Evolutionary conservation across 2,329 filamentous ascomycete species (phyloP), one percentile per base, ranked within the genome.

Genomic region (Trichoderma koningii): DNA sequence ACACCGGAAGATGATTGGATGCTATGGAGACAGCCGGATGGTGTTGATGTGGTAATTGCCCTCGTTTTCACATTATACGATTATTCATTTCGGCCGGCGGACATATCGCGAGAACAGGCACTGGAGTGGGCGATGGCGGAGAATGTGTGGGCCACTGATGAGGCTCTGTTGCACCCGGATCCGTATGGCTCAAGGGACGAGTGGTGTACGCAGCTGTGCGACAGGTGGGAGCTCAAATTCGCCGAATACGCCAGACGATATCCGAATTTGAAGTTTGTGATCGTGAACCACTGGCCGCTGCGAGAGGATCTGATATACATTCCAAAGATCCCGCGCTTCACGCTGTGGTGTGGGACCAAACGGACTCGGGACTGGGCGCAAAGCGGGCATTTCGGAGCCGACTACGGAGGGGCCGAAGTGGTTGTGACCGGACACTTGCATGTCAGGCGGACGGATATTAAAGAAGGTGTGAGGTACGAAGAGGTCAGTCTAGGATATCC

Each of bases 1-100:
- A 62, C 59, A 5, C 59, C 59, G n/a, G 59, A 62, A 41, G 59
- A 62, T 44, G 59, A 62, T 45, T 62, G 59, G 59, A 62, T 62
- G 59, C 34, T 62, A n/a, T 62, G 59, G 59, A 48, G 17, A 10
- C 41, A 47, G 41, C 38, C 59, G 12, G 48, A 53, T 15, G 59
- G 59, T 14, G 48, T 52, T 23, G 41, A 62, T 19, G 48, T 62
- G n/a, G 48, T 62, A n/a, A 45, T 62, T 17, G 59, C 59, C 7
- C 59, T 62, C 5, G 19, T 62, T 7, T 62, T 62, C 17, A 62
- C 59, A 19, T 23, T 62, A 23, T 62, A 62, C 17, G 59, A 62
- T 17, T 62, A 62, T 62, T 62, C 59, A 19, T 62, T 62, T 30
- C 59, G 59, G 5, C 59, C 59, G 2, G 59, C 28, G 3, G 48